Evolutionary conservation across 208 protist genomes (phyloP).

Genomic region (Trypanosomatidae sp.): DNA sequence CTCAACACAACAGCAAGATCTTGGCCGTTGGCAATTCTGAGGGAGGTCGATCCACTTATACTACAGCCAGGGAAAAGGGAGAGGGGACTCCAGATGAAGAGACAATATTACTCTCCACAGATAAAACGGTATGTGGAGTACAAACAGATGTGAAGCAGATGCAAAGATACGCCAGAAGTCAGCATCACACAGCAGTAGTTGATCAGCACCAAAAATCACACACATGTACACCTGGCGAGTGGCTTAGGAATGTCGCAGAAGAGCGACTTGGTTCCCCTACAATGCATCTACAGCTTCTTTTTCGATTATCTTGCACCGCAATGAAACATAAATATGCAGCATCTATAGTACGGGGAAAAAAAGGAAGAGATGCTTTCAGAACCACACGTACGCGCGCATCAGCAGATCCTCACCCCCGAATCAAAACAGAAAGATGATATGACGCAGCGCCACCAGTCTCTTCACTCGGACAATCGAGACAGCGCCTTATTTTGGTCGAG

Average conservation of each 20-base stretch:
- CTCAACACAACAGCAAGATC: background rate
- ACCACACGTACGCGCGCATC: too few species aligned
- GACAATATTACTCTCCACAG: background rate
- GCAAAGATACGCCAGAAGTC: background rate
- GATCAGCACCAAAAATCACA: too few species aligned
- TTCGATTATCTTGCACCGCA: background rate
- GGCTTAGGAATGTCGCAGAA: background rate
- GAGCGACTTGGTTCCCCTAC: background rate
- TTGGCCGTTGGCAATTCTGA: background rate
- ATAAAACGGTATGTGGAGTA: background rate
- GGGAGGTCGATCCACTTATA: background rate
- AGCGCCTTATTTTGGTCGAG: slow-evolving; percentile 76
- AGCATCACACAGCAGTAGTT: background rate
- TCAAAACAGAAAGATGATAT: slow-evolving; percentile 3
- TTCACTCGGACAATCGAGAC: slow-evolving; percentile 58
- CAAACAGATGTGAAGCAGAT: background rate
- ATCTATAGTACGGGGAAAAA: background rate
- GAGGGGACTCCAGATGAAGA: background rate
- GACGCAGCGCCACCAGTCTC: background rate
- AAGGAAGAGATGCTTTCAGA: background rate
- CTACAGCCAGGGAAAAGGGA: background rate
- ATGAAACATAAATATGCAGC: background rate
- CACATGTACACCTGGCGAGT: background rate
- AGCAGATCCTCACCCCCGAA: too few species aligned
- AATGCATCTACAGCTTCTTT: background rate